phyloP scores from a whole-genome alignment of 441 rosid genomes.

The Omphalea diandra region DNA sequence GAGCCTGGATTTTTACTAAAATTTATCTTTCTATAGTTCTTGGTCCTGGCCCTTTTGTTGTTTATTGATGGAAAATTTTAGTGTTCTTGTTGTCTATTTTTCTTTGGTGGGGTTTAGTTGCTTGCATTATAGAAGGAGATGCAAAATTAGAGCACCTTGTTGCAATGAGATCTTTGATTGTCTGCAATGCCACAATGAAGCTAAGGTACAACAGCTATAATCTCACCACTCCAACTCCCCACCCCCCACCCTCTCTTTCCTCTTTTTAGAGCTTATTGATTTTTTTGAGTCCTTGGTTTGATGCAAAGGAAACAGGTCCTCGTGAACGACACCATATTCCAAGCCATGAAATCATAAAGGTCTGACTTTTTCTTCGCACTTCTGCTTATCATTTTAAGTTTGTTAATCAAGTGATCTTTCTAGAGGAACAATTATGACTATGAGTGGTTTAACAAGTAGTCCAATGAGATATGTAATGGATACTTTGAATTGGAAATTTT shows the following conservation, averaged over 20 bases:
- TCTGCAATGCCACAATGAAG: conserved; percentile 80
- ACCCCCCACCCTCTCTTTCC: background rate
- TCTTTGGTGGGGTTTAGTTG: conserved; percentile 40
- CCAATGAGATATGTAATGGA: background rate
- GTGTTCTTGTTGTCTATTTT: background rate
- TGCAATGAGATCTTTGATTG: conserved; percentile 72
- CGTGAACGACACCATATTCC: conserved; percentile 58
- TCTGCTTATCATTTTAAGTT: background rate
- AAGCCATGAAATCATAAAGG: conserved; percentile 64
- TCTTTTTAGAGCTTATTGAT: background rate
- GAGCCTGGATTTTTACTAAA: background rate
- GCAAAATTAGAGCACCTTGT: conserved; percentile 77
- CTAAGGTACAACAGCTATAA: conserved; percentile 34
- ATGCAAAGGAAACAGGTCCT: conserved; percentile 45
- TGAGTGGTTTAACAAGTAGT: background rate
- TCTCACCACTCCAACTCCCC: background rate
- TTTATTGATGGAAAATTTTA: background rate
- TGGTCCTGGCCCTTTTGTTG: background rate
- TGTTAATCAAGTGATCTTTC: background rate
- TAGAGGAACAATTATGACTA: background rate
- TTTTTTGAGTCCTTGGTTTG: background rate
- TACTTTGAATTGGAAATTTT: background rate
- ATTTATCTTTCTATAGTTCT: background rate
- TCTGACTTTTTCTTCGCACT: conserved; percentile 14
- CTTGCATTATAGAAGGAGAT: conserved; percentile 69